phyloP scores from a whole-genome alignment of 257 asterid species.

The Thymus mandschuricus region DNA sequence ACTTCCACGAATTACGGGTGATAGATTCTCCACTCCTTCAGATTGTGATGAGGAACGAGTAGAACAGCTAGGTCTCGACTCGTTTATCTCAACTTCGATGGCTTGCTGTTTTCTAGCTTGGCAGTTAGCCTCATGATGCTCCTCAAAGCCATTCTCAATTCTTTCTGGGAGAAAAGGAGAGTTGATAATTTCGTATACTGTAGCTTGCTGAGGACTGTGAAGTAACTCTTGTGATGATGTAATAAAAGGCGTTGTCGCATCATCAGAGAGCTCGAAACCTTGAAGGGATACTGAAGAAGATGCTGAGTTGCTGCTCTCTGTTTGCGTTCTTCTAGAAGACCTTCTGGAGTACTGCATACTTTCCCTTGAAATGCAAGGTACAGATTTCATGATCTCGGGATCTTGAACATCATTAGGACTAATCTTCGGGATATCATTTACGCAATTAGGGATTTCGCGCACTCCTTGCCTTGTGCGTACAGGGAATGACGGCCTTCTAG shows the following conservation, averaged over 20 bases:
- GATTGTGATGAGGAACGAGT: conserved; percentile 62
- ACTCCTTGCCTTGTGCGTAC: conserved; percentile 51
- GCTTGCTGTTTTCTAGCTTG: conserved; percentile 40
- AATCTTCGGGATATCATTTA: conserved; percentile 36
- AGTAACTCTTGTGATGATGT: conserved; percentile 41
- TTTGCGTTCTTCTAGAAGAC: conserved; percentile 55
- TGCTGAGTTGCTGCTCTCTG: conserved; percentile 78
- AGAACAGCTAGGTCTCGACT: conserved; percentile 58
- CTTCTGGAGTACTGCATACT: conserved; percentile 42
- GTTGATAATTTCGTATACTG: conserved; percentile 36
- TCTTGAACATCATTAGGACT: conserved; percentile 41
- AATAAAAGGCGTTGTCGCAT: conserved; percentile 48
- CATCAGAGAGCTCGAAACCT: conserved; percentile 75
- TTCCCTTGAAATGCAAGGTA: conserved; percentile 44
- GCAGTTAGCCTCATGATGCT: conserved; percentile 30
- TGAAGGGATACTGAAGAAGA: conserved; percentile 76
- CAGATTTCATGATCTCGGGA: conserved; percentile 43
- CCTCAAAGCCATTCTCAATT: conserved; percentile 35
- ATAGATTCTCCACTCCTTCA: conserved; percentile 42
- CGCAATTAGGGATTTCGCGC: conserved; percentile 43
- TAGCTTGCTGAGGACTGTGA: conserved; percentile 44
- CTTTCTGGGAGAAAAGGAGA: conserved; percentile 43
- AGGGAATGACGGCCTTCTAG: conserved; percentile 57
- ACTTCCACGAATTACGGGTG: conserved; percentile 34
- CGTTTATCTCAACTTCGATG: conserved; percentile 48